Evolutionary conservation across 208 protist species (phyloP).

Genomic region (Crithidia expoeki): DNA sequence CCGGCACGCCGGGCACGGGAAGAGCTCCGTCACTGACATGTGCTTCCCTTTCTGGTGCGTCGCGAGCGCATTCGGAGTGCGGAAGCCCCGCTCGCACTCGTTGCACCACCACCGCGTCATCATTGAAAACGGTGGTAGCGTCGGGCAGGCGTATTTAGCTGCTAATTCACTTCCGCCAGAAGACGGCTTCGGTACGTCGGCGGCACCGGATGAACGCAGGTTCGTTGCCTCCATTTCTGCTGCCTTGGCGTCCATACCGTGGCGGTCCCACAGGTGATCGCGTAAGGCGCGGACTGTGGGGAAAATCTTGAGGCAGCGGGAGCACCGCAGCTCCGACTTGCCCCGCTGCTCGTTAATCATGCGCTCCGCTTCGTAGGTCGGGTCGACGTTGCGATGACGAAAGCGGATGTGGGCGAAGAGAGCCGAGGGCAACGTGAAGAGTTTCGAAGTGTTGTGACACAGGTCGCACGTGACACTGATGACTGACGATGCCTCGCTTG

Average conservation of each 20-base stretch:
- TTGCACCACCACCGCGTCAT: conserved; percentile 77
- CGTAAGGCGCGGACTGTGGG: conserved; percentile 32
- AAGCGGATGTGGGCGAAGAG: conserved; percentile 88
- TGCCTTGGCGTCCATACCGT: conserved; percentile 6
- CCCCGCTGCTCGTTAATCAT: conserved; percentile 51
- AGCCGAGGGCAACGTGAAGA: conserved; percentile 79
- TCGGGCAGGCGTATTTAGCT: not conserved
- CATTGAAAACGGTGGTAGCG: conserved; percentile 18
- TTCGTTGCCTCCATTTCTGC: not conserved
- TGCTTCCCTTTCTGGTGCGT: conserved; percentile 68
- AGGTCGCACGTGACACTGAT: conserved; percentile 70
- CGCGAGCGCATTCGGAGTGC: conserved; percentile 51
- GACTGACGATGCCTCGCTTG: conserved; percentile 6
- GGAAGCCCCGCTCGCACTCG: conserved; percentile 80
- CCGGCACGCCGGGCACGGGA: conserved; percentile 86
- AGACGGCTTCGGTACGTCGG: not conserved
- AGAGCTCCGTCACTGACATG: conserved; percentile 32
- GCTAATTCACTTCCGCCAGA: not conserved
- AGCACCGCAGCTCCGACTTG: conserved; percentile 40
- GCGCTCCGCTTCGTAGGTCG: conserved; percentile 75
- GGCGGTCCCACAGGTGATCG: conserved; percentile 54
- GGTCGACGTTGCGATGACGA: conserved; percentile 78
- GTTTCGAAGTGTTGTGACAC: conserved; percentile 40
- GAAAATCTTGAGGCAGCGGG: conserved; percentile 54
- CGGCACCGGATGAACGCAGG: not conserved